These are phyloP conservation scores for Dothideomycetes sp. DNA, from an alignment of 2,329 filamentous ascomycete genomes.

Conservation along the genomic window DNA sequence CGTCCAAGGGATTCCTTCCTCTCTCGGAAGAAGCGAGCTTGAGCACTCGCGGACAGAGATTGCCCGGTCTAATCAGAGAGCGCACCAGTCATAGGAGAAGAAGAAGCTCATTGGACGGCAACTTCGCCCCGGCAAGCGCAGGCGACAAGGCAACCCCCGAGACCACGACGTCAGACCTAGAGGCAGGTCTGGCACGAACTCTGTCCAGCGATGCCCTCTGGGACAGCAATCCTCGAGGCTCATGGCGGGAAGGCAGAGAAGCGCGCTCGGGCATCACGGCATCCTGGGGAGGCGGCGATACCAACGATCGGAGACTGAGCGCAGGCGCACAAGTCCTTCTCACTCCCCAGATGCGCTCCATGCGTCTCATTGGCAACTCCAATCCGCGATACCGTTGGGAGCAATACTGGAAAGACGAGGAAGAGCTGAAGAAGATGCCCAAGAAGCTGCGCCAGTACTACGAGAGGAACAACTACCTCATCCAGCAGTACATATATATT, in stretches of 20 bases:
- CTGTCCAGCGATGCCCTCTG: too few species aligned
- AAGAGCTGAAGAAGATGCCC: slow-evolving; percentile 61
- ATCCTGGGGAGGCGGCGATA: slow-evolving; percentile 19
- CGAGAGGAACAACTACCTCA: slow-evolving; percentile 74
- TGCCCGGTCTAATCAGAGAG: slow-evolving; percentile 23
- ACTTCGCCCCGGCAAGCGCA: slow-evolving; percentile 2
- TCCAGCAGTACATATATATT: slow-evolving; percentile 90
- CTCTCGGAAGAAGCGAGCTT: slow-evolving; percentile 27
- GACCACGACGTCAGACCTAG: not conserved
- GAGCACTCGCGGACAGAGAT: slow-evolving; percentile 32
- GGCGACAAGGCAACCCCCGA: slow-evolving; percentile 9
- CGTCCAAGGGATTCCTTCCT: slow-evolving; percentile 30
- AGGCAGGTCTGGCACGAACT: too few species aligned
- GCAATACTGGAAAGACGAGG: slow-evolving; percentile 72
- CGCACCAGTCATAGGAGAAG: slow-evolving; percentile 11
- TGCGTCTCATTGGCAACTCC: slow-evolving; percentile 77
- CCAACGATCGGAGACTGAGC: slow-evolving; percentile 29
- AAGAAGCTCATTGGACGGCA: slow-evolving; percentile 6
- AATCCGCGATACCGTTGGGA: slow-evolving; percentile 81
- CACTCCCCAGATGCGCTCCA: slow-evolving; percentile 62
- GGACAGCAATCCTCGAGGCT: not conserved
- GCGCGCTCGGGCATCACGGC: slow-evolving; percentile 1
- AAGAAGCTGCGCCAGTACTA: slow-evolving; percentile 76
- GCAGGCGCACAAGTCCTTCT: slow-evolving; percentile 31
- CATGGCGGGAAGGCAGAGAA: slow-evolving; percentile 4